Base-by-base conservation (phyloP, 2,329 filamentous ascomycete genomes). In the Colletotrichum tamarilloi region DNA sequence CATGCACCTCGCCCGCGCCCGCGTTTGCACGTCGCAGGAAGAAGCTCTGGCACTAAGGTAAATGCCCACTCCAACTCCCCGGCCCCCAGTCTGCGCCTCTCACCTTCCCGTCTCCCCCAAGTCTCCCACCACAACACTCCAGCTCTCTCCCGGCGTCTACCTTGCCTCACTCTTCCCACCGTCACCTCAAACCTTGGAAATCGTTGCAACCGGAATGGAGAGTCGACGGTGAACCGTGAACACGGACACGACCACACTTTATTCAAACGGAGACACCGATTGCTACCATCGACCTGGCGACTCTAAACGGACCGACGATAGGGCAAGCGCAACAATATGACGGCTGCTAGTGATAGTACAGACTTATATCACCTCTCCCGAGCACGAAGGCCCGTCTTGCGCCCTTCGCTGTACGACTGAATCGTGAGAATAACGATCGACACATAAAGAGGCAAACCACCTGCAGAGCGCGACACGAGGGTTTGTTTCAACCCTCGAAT, bases 151-250 rank as follows among this genome's bases (percentile, higher is more conserved):
- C 49, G 28, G 52, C 35, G 28, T 62, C 56, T 57, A 32, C 55
- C 24, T 66, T 32, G 62, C 62, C 52, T 66, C 60, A 24, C 60
- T 65, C 55, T 58, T 56, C 28, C 67, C 62, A 62, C 60, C 56
- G 56, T 70, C 71, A 73, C 60, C 52, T 56, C 60, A 73, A 73
- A 73, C 67, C 70, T 70, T 73, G 70, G 70, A 73, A 65, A 32
- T 70, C 30, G 60, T 70, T 57, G 56, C 70, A 73, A 19, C 67
- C 30, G 28, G 42, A 49, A 60, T 73, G 70, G 70, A 38, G 67
- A 70, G 67, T 59, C 46, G 26, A 35, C 56, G 28, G 32, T 73
- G 71, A 70, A 49, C 42, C 19, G 32, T 73, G 71, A 59, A 52
- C 53, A 62, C 71, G 52, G 58, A 26, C 56, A 56, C 38, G 26